Conservation (phyloP, 192 early-diverging fungal species). For the Diversispora eburnea region DNA sequence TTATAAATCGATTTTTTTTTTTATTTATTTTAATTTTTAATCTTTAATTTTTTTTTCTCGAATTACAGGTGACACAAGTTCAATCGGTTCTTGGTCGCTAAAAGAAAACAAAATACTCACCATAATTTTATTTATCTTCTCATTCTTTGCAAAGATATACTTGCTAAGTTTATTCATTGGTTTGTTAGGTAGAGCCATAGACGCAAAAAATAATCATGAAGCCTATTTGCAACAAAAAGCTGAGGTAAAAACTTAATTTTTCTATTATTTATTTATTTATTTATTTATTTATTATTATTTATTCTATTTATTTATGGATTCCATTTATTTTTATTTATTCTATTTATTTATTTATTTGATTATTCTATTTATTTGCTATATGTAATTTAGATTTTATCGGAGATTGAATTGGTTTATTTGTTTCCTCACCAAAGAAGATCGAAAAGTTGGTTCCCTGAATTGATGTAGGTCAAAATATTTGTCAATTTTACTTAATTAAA, state of each 20-base stretch:
- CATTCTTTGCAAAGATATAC: conserved; percentile 6
- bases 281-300: neutral
- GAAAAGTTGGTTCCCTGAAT: conserved; percentile 5
- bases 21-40: neutral
- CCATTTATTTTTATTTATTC: neutral
- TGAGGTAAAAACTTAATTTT: too few relatives aligned
- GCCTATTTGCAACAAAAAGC: conserved; percentile 13
- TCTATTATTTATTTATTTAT: neutral
- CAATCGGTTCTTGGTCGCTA: neutral
- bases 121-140: neutral
- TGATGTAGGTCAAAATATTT: neutral
- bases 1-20: neutral
- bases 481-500: neutral
- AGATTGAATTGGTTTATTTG: conserved; percentile 12
- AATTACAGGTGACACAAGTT: neutral
- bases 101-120: neutral
- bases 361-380: neutral
- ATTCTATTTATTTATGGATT: too few relatives aligned
- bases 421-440: neutral
- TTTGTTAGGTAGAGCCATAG: neutral
- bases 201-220: neutral
- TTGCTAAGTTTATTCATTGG: conserved; percentile 15
- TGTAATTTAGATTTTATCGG: neutral
- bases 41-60: neutral
- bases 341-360: too few relatives aligned